These are phyloP conservation scores for Boletus putidus DNA, from an alignment of 1,284 basidiomycete genomes.

Conservation along the genomic window DNA sequence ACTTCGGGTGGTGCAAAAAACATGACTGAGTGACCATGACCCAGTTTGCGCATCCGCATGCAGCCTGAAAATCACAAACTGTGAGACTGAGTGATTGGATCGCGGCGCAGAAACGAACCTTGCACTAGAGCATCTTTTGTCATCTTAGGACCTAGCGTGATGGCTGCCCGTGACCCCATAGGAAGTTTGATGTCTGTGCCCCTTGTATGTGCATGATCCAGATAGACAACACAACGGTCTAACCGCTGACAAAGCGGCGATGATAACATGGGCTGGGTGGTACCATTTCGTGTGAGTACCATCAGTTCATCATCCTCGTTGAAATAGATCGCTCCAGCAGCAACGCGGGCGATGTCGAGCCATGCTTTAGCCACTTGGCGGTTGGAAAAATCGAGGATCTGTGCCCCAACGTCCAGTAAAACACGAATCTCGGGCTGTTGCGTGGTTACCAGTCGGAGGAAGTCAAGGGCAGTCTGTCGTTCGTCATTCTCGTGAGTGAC, in stretches of 20 bases:
- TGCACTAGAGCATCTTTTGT: neutral
- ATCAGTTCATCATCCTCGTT: neutral
- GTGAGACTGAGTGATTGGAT: neutral
- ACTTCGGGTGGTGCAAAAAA: no score
- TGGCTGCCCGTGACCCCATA: neutral
- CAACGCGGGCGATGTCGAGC: neutral
- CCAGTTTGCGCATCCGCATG: no score
- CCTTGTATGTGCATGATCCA: no score
- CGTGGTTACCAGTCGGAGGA: neutral
- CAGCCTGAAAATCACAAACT: no score
- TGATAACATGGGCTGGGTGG: neutral
- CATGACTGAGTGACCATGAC: no score
- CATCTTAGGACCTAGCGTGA: neutral
- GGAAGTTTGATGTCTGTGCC: neutral
- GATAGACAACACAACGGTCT: neutral
- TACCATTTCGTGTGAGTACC: neutral
- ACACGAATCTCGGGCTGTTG: no score
- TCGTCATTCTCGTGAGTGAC: neutral
- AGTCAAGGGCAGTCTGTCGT: neutral
- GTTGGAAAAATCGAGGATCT: neutral
- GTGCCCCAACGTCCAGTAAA: neutral
- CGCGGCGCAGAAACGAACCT: neutral
- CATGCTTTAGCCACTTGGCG: neutral
- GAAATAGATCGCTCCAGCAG: neutral
- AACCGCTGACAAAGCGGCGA: neutral